Percentiles rank a stretch among this genome's conserved stretches.
Evolutionary conservation across 2,329 filamentous ascomycete species (phyloP).

Genomic region (Endoconidiophora polonica): DNA sequence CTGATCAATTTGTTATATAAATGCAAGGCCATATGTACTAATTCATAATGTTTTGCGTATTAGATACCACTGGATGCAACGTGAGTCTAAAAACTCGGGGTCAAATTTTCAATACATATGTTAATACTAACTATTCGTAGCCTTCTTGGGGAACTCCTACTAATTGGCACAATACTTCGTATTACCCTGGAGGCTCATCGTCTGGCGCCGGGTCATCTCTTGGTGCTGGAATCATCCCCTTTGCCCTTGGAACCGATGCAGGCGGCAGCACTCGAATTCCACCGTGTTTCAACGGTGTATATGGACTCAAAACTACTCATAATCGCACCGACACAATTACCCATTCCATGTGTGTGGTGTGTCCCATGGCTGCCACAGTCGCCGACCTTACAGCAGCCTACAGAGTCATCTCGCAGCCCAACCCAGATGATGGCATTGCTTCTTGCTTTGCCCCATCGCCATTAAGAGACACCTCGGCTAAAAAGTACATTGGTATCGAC

Average conservation of each 20-base stretch:
- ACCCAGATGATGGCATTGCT: slow-evolving; percentile 45
- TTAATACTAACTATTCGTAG: slow-evolving; percentile 16
- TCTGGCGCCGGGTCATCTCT: slow-evolving; percentile 60
- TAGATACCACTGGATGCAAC: slow-evolving; percentile 72
- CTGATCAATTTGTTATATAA: not conserved
- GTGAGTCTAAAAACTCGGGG: slow-evolving; percentile 18
- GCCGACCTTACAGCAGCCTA: slow-evolving; percentile 71
- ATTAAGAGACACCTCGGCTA: slow-evolving; percentile 25
- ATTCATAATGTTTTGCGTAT: slow-evolving; percentile 10
- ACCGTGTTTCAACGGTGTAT: slow-evolving; percentile 59
- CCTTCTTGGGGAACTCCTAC: slow-evolving; percentile 54
- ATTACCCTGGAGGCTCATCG: slow-evolving; percentile 70
- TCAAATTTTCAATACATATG: not conserved
- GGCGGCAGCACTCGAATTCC: slow-evolving; percentile 64
- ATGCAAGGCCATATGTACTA: not conserved
- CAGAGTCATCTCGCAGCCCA: slow-evolving; percentile 57
- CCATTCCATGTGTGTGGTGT: slow-evolving; percentile 44
- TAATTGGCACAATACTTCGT: slow-evolving; percentile 60
- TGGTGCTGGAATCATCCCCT: slow-evolving; percentile 54
- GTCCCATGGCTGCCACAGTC: slow-evolving; percentile 61
- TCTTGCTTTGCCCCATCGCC: slow-evolving; percentile 44
- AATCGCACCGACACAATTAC: slow-evolving; percentile 45
- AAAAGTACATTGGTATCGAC: slow-evolving; percentile 56
- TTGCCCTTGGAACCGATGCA: slow-evolving; percentile 58
- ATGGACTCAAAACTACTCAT: slow-evolving; percentile 66